Evolutionary conservation across 2,329 filamentous ascomycete species (phyloP).

Genomic region (Neofusicoccum parvum): DNA sequence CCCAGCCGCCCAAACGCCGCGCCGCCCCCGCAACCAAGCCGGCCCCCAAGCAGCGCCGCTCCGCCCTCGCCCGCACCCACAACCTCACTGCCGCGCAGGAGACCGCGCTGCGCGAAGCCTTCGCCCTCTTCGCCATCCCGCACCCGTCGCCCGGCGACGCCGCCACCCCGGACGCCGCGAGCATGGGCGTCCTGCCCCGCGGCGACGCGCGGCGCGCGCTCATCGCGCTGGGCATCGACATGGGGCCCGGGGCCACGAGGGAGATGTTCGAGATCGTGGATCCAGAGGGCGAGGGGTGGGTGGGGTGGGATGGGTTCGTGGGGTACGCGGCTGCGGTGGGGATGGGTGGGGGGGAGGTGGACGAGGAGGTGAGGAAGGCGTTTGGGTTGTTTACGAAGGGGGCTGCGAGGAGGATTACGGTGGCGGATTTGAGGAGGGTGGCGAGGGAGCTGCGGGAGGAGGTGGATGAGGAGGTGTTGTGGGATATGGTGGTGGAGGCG

Average conservation of each 20-base stretch:
- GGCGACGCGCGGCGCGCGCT: slow-evolving; percentile 52
- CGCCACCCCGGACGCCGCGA: slow-evolving; percentile 52
- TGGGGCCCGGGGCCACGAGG: slow-evolving; percentile 67
- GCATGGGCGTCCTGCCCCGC: slow-evolving; percentile 42
- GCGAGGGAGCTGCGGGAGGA: slow-evolving; percentile 82
- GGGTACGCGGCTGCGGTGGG: slow-evolving; percentile 74
- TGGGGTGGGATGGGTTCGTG: slow-evolving; percentile 79
- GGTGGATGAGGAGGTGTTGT: slow-evolving; percentile 78
- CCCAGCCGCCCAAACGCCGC: not conserved
- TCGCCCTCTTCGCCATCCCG: slow-evolving; percentile 68
- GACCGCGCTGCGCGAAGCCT: slow-evolving; percentile 87
- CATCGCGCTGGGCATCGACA: slow-evolving; percentile 65
- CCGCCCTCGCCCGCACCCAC: slow-evolving; percentile 91
- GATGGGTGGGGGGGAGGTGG: slow-evolving; percentile 21
- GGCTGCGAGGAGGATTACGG: slow-evolving; percentile 67
- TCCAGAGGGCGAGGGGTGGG: slow-evolving; percentile 75
- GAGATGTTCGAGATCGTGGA: slow-evolving; percentile 82
- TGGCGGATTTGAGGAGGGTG: slow-evolving; percentile 76
- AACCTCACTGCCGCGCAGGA: slow-evolving; percentile 83
- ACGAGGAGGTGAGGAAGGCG: slow-evolving; percentile 75
- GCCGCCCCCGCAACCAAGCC: not conserved
- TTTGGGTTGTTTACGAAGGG: slow-evolving; percentile 76
- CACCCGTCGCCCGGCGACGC: slow-evolving; percentile 47
- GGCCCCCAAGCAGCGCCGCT: slow-evolving; percentile 56
- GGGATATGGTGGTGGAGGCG: slow-evolving; percentile 94